Evolutionary conservation across 1,284 basidiomycete genomes (phyloP).

Genomic region (Uromyces viciae-fabae): DNA sequence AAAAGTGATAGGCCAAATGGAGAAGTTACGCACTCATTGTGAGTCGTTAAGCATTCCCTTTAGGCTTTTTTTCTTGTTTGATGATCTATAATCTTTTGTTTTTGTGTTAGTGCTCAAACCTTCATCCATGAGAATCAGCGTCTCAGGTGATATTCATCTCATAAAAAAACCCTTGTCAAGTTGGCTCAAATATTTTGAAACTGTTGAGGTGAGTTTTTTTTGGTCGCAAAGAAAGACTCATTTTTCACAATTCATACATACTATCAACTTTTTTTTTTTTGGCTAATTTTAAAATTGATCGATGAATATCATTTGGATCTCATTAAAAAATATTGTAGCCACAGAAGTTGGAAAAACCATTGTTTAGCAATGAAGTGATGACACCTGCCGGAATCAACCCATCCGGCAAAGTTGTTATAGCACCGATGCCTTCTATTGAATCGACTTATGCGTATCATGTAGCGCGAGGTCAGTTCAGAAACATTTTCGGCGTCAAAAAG

Average conservation of each 20-base stretch:
- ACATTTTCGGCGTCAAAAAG: no score
- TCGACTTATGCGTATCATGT: constrained; percentile 81
- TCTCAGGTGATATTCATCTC: constrained; percentile 75
- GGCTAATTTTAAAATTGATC: constrained; percentile 43
- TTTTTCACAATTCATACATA: no score
- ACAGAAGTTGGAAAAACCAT: constrained; percentile 65
- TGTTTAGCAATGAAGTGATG: constrained; percentile 67
- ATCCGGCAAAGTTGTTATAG: constrained; percentile 71
- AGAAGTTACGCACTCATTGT: constrained; percentile 69
- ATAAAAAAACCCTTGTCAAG: constrained; percentile 69
- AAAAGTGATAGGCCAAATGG: constrained; percentile 67
- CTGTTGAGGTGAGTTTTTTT: constrained; percentile 62
- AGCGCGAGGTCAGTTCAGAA: constrained; percentile 61
- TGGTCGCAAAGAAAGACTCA: no score
- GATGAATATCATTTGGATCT: neutral
- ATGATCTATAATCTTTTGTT: neutral
- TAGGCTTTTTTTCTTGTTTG: neutral
- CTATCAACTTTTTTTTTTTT: constrained; percentile 45
- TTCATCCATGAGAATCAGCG: constrained; percentile 75
- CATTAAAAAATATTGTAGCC: constrained; percentile 56
- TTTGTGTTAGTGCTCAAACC: constrained; percentile 68
- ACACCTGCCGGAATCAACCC: constrained; percentile 73
- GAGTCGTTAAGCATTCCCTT: constrained; percentile 55
- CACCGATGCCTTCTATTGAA: constrained; percentile 87
- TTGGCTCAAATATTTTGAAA: constrained; percentile 70